phyloP scores from a whole-genome alignment of 768 basidiomycete genomes.

The Boletellus ananiceps region DNA sequence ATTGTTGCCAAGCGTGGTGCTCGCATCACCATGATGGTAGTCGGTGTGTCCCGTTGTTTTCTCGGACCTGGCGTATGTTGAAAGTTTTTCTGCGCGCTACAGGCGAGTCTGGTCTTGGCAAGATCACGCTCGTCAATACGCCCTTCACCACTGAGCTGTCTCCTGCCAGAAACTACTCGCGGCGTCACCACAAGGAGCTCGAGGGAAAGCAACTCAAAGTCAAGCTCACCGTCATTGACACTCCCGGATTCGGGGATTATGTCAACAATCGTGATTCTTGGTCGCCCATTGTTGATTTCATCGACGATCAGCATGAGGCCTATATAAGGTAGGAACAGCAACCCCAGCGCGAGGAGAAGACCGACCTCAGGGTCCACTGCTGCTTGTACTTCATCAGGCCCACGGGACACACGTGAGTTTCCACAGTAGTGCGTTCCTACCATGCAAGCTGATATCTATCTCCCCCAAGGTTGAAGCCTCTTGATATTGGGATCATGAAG shows the following conservation, averaged over 20 bases:
- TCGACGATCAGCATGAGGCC: conserved; percentile 92
- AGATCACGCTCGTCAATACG: conserved; percentile 98
- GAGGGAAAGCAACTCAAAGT: conserved; percentile 99
- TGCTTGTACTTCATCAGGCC: conserved; percentile 97
- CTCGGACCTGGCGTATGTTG: not conserved
- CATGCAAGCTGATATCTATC: conserved; percentile 3
- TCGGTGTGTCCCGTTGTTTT: conserved; percentile 51
- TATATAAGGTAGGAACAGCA: conserved; percentile 99
- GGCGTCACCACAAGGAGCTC: conserved; percentile 90
- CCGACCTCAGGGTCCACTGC: conserved; percentile 92
- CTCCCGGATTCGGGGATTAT: conserved; percentile 99
- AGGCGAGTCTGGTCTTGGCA: conserved; percentile 97
- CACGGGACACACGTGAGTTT: conserved; percentile 89
- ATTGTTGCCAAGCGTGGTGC: conserved; percentile 97
- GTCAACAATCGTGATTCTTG: conserved; percentile 99
- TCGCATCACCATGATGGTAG: conserved; percentile 99
- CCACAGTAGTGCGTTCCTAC: not conserved
- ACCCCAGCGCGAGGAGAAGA: conserved; percentile 91
- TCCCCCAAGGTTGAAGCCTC: conserved; percentile 68
- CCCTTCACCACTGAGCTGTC: conserved; percentile 98
- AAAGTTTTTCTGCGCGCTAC: conserved; percentile 3
- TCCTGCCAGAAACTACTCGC: conserved; percentile 82
- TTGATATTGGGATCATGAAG: conserved; percentile 99
- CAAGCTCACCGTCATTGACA: conserved; percentile 98
- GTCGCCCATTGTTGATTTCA: conserved; percentile 97